Conservation (phyloP, 1,284 basidiomycete genomes). For the Amylostereum areolatum region DNA sequence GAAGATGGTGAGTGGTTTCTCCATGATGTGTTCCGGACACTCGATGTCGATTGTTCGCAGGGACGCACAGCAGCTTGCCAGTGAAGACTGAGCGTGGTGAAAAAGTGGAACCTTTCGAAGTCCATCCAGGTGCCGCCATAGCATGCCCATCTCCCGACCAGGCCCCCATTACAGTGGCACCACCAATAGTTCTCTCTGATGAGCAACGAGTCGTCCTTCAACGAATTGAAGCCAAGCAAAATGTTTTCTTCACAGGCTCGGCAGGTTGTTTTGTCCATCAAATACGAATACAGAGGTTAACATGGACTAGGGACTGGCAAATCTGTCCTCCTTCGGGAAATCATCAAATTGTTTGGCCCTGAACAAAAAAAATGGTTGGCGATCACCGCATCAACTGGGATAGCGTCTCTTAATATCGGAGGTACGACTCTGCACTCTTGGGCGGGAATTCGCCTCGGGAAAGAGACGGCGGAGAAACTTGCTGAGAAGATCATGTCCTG, state of each 20-base stretch:
- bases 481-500: slow-evolving; percentile 56
- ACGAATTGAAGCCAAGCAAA: slow-evolving; percentile 51
- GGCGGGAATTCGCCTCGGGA: slow-evolving; percentile 83
- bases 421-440: slow-evolving; percentile 94
- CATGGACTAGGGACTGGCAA: slow-evolving; percentile 80
- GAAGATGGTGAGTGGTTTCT: neutral
- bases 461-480: slow-evolving; percentile 61
- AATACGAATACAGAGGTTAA: neutral
- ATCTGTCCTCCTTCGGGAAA: slow-evolving; percentile 88
- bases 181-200: slow-evolving; percentile 26
- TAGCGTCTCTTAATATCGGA: slow-evolving; percentile 92
- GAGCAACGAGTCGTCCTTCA: slow-evolving; percentile 57
- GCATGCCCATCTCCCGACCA: neutral
- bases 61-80: neutral
- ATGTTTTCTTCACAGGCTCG: slow-evolving; percentile 78
- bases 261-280: slow-evolving; percentile 42
- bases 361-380: slow-evolving; percentile 27
- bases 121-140: neutral
- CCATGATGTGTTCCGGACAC: neutral
- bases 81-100: neutral
- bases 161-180: neutral
- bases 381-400: slow-evolving; percentile 74
- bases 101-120: neutral
- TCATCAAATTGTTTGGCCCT: slow-evolving; percentile 50
- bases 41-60: neutral